Percentiles rank a stretch among this genome's conserved stretches.
phyloP scores from a whole-genome alignment of 805 yeast species.

The Zygoascus bituminiphila region DNA sequence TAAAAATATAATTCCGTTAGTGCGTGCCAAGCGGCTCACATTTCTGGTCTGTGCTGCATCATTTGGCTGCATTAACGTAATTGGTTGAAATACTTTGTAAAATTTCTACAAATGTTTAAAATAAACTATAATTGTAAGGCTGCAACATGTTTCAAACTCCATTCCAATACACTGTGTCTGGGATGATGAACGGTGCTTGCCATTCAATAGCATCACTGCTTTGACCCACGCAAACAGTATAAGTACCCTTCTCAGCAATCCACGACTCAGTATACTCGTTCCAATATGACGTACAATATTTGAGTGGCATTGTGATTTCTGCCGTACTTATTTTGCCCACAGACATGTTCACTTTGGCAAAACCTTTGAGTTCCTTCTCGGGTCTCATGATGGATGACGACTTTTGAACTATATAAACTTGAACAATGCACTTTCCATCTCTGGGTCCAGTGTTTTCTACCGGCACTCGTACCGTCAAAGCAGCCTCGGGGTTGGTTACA shows the following conservation, averaged over 20 bases:
- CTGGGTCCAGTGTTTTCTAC: slow-evolving; percentile 42
- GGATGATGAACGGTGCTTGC: not conserved
- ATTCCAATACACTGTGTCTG: not conserved
- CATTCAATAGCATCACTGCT: slow-evolving; percentile 11
- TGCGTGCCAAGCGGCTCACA: no score
- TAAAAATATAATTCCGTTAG: no score
- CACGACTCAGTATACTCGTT: slow-evolving; percentile 42
- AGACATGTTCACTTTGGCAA: slow-evolving; percentile 39
- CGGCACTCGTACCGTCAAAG: no score
- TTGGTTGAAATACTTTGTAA: no score
- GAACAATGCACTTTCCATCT: slow-evolving; percentile 49
- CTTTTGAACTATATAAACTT: slow-evolving; percentile 38
- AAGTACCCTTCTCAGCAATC: slow-evolving; percentile 44
- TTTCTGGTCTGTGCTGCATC: no score
- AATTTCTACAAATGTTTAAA: not conserved
- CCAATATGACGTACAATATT: slow-evolving; percentile 48
- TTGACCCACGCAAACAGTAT: slow-evolving; percentile 30
- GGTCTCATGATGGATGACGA: slow-evolving; percentile 42
- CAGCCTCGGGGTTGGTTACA: no score
- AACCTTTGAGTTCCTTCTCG: slow-evolving; percentile 52
- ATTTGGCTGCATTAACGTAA: no score
- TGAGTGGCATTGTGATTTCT: slow-evolving; percentile 33
- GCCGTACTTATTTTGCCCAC: slow-evolving; percentile 39
- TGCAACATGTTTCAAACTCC: not conserved
- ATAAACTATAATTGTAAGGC: not conserved